Evolutionary conservation across 768 basidiomycete genomes (phyloP).

Genomic region (Psilocybe tampanensis): DNA sequence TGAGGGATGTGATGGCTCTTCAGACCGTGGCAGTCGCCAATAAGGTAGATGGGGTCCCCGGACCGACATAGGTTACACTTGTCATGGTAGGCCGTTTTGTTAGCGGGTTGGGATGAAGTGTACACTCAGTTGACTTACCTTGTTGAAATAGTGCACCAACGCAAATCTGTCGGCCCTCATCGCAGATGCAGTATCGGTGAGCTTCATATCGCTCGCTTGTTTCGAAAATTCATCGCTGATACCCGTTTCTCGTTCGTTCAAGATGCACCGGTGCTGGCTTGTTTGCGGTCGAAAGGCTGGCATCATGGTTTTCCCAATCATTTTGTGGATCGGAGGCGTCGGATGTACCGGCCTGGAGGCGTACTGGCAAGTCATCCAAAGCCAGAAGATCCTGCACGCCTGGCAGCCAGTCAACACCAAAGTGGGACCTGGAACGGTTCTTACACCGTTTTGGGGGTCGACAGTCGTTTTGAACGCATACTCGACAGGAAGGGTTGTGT

Average conservation of each 20-base stretch:
- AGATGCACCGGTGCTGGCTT: conserved; percentile 15
- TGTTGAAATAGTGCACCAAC: conserved; percentile 2
- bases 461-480: conserved; percentile 16
- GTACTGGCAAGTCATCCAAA: conserved; percentile 16
- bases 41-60: no score
- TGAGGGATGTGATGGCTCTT: not conserved
- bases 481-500: no score
- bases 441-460: conserved; percentile 18
- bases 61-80: no score
- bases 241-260: no score
- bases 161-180: no score
- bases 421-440: conserved; percentile 15
- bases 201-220: not conserved
- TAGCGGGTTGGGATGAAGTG: no score
- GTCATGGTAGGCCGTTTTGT: no score
- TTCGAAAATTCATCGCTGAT: no score
- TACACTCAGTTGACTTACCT: not conserved
- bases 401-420: conserved; percentile 17
- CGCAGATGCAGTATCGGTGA: conserved; percentile 13
- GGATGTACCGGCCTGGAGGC: conserved; percentile 1
- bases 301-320: conserved; percentile 1
- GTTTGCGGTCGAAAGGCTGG: not conserved
- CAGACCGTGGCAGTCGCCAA: not conserved
- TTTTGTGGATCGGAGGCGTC: conserved; percentile 14
- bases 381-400: not conserved